A percentile compares a stretch with the other conserved stretches of the same genome.
Evolutionary conservation across 345 rosid genomes (phyloP).

Genomic region (Cardamine resedifolia): DNA sequence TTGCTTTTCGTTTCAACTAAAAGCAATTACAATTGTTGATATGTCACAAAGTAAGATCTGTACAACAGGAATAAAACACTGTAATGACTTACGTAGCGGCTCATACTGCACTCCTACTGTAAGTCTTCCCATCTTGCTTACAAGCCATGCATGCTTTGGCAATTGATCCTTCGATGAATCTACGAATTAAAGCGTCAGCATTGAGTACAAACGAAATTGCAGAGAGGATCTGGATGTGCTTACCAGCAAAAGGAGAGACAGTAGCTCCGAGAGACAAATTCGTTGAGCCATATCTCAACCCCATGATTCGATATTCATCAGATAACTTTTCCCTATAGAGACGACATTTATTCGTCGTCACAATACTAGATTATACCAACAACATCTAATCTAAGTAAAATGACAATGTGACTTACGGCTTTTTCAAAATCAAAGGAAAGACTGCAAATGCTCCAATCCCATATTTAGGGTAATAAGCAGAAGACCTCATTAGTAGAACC

Average conservation of each 20-base stretch:
- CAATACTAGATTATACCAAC: neutral
- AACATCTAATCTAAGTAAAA: neutral
- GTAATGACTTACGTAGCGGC: constrained; percentile 60
- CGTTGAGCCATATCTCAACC: constrained; percentile 77
- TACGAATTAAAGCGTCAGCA: neutral
- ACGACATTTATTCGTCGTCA: neutral
- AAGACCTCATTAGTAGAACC: constrained; percentile 63
- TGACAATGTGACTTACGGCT: constrained; percentile 41
- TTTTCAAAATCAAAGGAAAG: constrained; percentile 60
- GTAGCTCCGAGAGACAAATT: constrained; percentile 74
- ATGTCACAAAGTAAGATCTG: neutral
- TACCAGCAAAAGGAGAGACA: constrained; percentile 60
- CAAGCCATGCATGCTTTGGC: constrained; percentile 81
- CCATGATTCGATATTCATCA: constrained; percentile 69
- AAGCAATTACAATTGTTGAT: constrained; percentile 1
- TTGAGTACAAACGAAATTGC: neutral
- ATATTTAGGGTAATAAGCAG: constrained; percentile 67
- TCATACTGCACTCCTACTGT: constrained; percentile 83
- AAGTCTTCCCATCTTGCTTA: constrained; percentile 84
- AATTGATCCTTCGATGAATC: constrained; percentile 52
- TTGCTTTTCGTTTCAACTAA: constrained; percentile 51
- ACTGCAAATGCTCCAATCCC: constrained; percentile 82
- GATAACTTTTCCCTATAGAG: constrained; percentile 46
- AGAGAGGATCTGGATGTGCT: constrained; percentile 10
- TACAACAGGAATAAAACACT: neutral